Conservation (phyloP, 208 protist genomes). For the Plasmodiophora brassicae region DNA sequence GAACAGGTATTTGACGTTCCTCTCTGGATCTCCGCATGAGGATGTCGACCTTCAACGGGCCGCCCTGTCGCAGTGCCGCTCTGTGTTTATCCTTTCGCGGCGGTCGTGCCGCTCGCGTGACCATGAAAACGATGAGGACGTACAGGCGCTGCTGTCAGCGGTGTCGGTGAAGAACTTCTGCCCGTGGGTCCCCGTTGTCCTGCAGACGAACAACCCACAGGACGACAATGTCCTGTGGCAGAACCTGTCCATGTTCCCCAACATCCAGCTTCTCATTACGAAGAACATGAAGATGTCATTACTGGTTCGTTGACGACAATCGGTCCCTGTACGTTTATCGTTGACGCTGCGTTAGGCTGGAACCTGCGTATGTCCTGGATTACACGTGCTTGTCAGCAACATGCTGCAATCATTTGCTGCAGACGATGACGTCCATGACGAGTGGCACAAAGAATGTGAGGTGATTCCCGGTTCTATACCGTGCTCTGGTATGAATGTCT, state of each 20-base stretch:
- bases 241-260: background rate
- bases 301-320: too few relatives aligned
- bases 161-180: constrained; percentile 19
- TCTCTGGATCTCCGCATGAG: background rate
- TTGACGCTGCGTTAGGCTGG: too few relatives aligned
- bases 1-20: background rate
- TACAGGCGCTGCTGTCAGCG: background rate
- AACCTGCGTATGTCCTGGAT: background rate
- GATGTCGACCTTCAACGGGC: background rate
- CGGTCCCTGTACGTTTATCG: too few relatives aligned
- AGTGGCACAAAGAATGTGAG: background rate
- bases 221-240: background rate
- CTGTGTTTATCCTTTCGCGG: background rate
- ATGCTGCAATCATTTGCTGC: background rate
- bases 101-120: background rate
- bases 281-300: background rate
- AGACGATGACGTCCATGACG: too few relatives aligned
- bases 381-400: background rate
- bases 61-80: background rate
- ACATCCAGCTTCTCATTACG: background rate
- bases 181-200: background rate
- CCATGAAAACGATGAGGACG: background rate
- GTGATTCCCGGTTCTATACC: too few relatives aligned
- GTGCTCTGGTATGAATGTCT: background rate
- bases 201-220: background rate